phyloP scores from a whole-genome alignment of 805 yeast species.

The Nakazawaea anatomiae region DNA sequence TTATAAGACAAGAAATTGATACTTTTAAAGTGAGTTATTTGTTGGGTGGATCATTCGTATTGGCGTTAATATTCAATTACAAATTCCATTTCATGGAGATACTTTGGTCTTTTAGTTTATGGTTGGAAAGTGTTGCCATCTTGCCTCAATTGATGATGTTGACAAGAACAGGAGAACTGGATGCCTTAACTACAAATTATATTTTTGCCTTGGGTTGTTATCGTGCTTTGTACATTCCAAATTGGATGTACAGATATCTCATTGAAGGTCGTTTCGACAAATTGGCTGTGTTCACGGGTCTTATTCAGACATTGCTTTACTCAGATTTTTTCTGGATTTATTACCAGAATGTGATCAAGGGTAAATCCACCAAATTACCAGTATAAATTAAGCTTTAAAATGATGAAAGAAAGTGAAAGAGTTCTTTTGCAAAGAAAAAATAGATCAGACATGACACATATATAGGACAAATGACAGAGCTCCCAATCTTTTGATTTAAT shows the following conservation, averaged over 20 bases:
- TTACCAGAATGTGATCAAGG: slow-evolving; percentile 75
- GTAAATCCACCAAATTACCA: slow-evolving; percentile 72
- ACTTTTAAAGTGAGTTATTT: slow-evolving; percentile 73
- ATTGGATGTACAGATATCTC: slow-evolving; percentile 87
- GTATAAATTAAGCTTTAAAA: slow-evolving; percentile 17
- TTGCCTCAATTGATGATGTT: slow-evolving; percentile 89
- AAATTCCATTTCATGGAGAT: slow-evolving; percentile 58
- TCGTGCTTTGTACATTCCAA: slow-evolving; percentile 85
- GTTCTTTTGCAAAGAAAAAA: too few relatives aligned
- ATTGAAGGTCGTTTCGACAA: slow-evolving; percentile 61
- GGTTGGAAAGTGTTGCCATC: slow-evolving; percentile 91
- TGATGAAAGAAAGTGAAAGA: too few relatives aligned
- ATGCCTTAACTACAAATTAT: slow-evolving; percentile 83
- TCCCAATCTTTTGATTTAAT: slow-evolving; percentile 31
- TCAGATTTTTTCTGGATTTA: slow-evolving; percentile 95
- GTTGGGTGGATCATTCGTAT: slow-evolving; percentile 51
- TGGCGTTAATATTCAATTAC: slow-evolving; percentile 59
- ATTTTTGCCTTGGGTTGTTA: slow-evolving; percentile 90
- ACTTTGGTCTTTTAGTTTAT: slow-evolving; percentile 82
- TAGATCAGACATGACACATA: too few relatives aligned
- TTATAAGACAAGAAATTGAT: slow-evolving; percentile 53
- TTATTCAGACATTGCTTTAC: slow-evolving; percentile 80
- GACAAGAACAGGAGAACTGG: slow-evolving; percentile 85
- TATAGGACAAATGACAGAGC: neutral
- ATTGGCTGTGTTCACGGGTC: slow-evolving; percentile 70